A percentile compares a stretch with the other conserved stretches of the same genome.
These are phyloP conservation scores for Fomitiporia mediterranea DNA, from an alignment of 1,284 basidiomycete genomes.

Conservation along the genomic window DNA sequence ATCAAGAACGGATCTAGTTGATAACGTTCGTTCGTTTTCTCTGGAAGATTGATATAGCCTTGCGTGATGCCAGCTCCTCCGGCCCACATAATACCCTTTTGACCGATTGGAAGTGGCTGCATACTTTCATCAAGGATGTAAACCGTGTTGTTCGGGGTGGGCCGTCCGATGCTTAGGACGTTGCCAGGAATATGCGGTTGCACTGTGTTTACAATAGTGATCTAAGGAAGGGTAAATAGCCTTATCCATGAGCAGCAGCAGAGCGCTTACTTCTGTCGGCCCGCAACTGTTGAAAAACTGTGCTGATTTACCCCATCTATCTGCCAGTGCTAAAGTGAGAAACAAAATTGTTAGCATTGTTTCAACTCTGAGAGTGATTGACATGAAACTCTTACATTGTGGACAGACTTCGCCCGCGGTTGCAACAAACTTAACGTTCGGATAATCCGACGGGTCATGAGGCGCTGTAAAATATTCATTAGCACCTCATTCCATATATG, in stretches of 20 bases:
- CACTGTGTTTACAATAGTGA: conserved; percentile 58
- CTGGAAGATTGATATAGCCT: conserved; percentile 51
- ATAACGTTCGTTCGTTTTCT: conserved; percentile 51
- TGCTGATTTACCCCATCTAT: conserved; percentile 42
- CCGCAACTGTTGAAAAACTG: conserved; percentile 47
- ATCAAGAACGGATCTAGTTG: conserved; percentile 45
- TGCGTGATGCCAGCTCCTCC: conserved; percentile 50
- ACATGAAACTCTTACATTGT: conserved; percentile 35
- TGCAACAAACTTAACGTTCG: conserved; percentile 51
- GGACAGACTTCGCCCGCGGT: conserved; percentile 61
- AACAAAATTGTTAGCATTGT: background rate
- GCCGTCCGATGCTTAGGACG: conserved; percentile 47
- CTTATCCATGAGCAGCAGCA: background rate
- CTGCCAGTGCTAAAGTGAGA: conserved; percentile 40
- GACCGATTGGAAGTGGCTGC: conserved; percentile 47
- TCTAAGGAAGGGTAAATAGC: conserved; percentile 29
- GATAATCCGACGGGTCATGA: conserved; percentile 51
- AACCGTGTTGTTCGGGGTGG: conserved; percentile 55
- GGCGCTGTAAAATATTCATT: conserved; percentile 28
- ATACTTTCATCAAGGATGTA: conserved; percentile 51
- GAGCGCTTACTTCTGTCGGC: conserved; percentile 40
- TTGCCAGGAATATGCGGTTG: conserved; percentile 42
- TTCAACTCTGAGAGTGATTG: background rate
- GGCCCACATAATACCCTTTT: conserved; percentile 54
- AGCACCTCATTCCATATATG: background rate